phyloP scores from a whole-genome alignment of 2,329 filamentous ascomycete genomes.

The Diaporthe sp. region DNA sequence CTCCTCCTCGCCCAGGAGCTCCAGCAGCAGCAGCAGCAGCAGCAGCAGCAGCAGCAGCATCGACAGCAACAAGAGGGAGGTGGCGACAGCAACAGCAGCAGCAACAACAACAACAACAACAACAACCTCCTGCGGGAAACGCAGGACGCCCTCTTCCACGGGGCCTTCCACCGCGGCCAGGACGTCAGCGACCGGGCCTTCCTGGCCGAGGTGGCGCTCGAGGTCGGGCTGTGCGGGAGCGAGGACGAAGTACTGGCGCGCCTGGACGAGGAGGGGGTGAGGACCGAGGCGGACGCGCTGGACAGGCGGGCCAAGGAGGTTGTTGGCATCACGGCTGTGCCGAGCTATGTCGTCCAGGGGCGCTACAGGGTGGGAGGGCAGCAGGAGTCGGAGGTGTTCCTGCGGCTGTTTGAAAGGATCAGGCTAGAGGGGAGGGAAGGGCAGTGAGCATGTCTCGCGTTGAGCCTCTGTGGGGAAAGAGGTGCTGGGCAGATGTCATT shows the following conservation, averaged over 20 bases:
- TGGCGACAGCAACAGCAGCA: too few relatives aligned
- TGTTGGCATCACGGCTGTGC: slow-evolving; percentile 73
- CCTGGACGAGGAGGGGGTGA: slow-evolving; percentile 49
- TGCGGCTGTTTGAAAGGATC: slow-evolving; percentile 75
- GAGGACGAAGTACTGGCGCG: slow-evolving; percentile 43
- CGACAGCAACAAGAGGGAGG: neutral
- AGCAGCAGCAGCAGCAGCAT: too few relatives aligned
- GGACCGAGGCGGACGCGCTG: slow-evolving; percentile 48
- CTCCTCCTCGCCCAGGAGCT: slow-evolving; percentile 56
- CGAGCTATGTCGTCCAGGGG: slow-evolving; percentile 80
- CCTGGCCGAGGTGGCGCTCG: slow-evolving; percentile 53
- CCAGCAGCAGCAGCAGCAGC: slow-evolving; percentile 28
- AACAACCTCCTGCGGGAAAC: slow-evolving; percentile 47
- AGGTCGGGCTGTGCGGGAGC: slow-evolving; percentile 48
- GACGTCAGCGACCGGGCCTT: slow-evolving; percentile 59
- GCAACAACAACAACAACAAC: neutral
- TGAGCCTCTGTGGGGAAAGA: neutral
- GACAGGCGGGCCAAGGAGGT: slow-evolving; percentile 48
- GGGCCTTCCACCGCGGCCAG: slow-evolving; percentile 57
- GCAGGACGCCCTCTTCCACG: slow-evolving; percentile 58
- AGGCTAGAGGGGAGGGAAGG: slow-evolving; percentile 37
- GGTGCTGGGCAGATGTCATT: neutral
- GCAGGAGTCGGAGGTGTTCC: slow-evolving; percentile 76
- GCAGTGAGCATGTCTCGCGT: neutral
- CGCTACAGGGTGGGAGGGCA: slow-evolving; percentile 79